Evolutionary conservation across 352 stramenopile genomes (phyloP), one percentile per base, ranked within the genome.

Genomic region (Phytophthora nicotianae): DNA sequence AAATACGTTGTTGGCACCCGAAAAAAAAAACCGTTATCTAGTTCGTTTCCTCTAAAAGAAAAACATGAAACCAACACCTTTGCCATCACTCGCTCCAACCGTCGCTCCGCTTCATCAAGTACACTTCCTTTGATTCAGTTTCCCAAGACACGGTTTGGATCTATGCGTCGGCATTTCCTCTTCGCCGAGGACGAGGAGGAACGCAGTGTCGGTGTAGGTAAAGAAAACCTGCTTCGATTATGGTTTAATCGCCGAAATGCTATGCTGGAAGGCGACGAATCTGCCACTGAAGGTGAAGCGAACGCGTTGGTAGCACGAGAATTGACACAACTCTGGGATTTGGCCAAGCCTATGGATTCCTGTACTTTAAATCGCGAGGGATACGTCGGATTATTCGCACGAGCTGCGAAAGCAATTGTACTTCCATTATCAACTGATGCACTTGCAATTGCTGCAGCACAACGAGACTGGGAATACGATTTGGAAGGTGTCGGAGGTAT

Each of bases 401-500:
- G 68, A 51, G 77, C 79, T 26, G 82, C 77, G 40, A 82, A 83
- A 59, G 72, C 81, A 16, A 60, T 93, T n/a, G 42, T 93, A 7
- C 66, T 87, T 45, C 70, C 77, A 2, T 50, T 91, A 35, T 70
- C 62, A 47, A 45, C 41, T 14, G 59, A 62, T 24, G 52, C 81
- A 19, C 21, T 69, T 20, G 81, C 83, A 4, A 37, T 70, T 0
- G 50, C 55, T 27, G 67, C 87, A 23, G 80, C 78, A 0, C 51
- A 74, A 40, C 68, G 79, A 10, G 83, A 92, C 67, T 90, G 83
- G 83, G 56, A 82, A n/a, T 92, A 92, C 66, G 83, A 92, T 62
- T 71, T 70, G 4, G 66, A 77, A 61, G 68, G 66, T 11, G 52
- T 35, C 10, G 35, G 43, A 3, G 41, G 53, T 29, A 33, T 49